Evolutionary conservation across 2,329 filamentous ascomycete genomes (phyloP), one percentile per base, ranked within the genome.

Genomic region (Sordariomycetes sp.): DNA sequence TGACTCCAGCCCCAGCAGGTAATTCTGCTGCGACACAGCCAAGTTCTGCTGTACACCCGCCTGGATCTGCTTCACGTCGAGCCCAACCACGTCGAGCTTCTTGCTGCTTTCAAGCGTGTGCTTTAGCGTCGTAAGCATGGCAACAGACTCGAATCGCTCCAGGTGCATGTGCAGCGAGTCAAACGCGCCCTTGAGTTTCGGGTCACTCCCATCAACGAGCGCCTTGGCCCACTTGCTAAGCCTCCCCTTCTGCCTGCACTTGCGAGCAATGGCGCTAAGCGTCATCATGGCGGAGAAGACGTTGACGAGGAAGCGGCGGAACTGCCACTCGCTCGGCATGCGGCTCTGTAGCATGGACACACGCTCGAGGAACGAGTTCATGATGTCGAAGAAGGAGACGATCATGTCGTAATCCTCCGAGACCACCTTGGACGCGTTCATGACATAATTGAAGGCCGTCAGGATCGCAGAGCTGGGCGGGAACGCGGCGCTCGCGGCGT

Each of bases 341-440:
- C 67, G 62, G 0, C 61, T 63, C 58, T 72, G 66, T 0, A 72
- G 48, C 8, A 72, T 65, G 0, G 65, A 64, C 1, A 72, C 64
- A 1, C 69, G 64, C 28, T 65, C 61, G 3, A 72, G 61, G 25
- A 73, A 71, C 6, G 67, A 67, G 53, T 67, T 67, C 62, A 72
- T 70, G 10, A 68, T 65, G 1, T 68, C 65, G 54, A 73, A 73
- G 55, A 73, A 74, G 3, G 64, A 64, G n/a, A 68, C 63, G 0
- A 73, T 64, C 2, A 68, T 62, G 28, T 74, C 69, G 39, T 72
- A 73, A 50, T 74, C 70, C 0, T 67, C 69, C 0, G 64, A 67
- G 0, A 70, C 68, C 6, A 62, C 60, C 1, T 63, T 62, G 6
- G 65, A 67, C 1, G 66, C 66, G 50, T 66, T 62, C 22, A 70